Conservation (phyloP, 345 rosid genomes). For the Populus ilicifolia region DNA sequence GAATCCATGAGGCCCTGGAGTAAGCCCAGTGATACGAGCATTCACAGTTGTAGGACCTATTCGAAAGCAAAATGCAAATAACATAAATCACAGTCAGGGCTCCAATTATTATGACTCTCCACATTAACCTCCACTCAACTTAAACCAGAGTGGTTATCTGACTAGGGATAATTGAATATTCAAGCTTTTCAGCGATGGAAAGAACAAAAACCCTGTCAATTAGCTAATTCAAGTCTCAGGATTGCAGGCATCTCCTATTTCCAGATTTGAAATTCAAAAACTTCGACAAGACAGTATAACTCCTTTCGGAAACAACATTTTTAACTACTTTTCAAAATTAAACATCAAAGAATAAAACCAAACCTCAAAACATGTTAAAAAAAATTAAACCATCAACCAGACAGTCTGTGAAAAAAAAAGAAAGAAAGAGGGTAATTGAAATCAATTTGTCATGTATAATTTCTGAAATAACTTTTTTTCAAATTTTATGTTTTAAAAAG, state of each 20-base stretch:
- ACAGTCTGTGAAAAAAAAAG: background rate
- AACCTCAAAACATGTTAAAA: background rate
- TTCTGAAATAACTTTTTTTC: background rate
- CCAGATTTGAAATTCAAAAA: background rate
- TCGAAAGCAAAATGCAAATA: slow-evolving; percentile 10
- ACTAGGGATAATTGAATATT: background rate
- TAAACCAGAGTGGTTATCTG: background rate
- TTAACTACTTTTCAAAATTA: background rate
- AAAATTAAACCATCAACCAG: background rate
- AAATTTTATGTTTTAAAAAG: background rate
- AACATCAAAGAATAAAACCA: background rate
- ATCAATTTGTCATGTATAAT: background rate
- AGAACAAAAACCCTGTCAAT: background rate
- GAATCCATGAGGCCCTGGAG: slow-evolving; percentile 87
- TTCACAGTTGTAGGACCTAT: slow-evolving; percentile 90
- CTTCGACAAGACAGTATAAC: background rate
- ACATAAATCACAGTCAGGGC: background rate
- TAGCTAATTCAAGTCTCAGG: background rate
- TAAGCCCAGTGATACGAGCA: slow-evolving; percentile 75
- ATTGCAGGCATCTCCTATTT: background rate
- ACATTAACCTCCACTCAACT: background rate
- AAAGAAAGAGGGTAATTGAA: background rate
- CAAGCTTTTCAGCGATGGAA: background rate
- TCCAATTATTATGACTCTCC: background rate
- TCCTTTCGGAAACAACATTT: background rate